Evolutionary conservation across 73 alveolate genomes (phyloP), one percentile per base, ranked within the genome.

Genomic region (Paramecium primaurelia): DNA sequence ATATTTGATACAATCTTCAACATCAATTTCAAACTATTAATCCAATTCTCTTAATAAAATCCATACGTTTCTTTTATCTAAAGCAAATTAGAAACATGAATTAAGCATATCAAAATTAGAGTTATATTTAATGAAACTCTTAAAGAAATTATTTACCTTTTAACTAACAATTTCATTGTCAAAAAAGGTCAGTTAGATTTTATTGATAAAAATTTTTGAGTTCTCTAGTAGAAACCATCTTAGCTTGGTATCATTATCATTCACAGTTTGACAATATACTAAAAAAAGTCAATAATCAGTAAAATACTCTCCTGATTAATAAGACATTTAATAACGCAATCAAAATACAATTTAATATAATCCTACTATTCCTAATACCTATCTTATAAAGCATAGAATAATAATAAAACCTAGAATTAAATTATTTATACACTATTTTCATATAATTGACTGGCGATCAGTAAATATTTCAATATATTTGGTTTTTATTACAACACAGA

Each of bases 1-100:
- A 75, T 11, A 42, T 16, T 0, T 25, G 28, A 22, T 75, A 75
- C 88, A 80, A 45, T 80, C 91, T 49, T 80, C 91, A 40, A 80
- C 54, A 45, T 80, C 91, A 4, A 32, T 25, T 80, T 80, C 91
- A 80, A 80, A 80, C 14, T 26, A 26, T 9, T 0, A 34, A 26
- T 80, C 91, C 11, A 49, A 44, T 12, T 80, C 91, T 36, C 36
- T 44, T 28, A 80, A 26, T 28, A 44, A 26, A 22, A 26, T 3
- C 71, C 73, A 80, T 10, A 11, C 9, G 20, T 80, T 64, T 80
- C 91, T 80, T 25, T 1, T 80, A 6, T 45, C 49, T 45, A 80
- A 36, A 18, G 91, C 91, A 42, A 16, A 30, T 32, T 28, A n/a
- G 28, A 80, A 80, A 80, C 91, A 80, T 44, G 49, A 45, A 80